phyloP scores from a whole-genome alignment of 139 green algal species.

The Chlorella sp. region DNA sequence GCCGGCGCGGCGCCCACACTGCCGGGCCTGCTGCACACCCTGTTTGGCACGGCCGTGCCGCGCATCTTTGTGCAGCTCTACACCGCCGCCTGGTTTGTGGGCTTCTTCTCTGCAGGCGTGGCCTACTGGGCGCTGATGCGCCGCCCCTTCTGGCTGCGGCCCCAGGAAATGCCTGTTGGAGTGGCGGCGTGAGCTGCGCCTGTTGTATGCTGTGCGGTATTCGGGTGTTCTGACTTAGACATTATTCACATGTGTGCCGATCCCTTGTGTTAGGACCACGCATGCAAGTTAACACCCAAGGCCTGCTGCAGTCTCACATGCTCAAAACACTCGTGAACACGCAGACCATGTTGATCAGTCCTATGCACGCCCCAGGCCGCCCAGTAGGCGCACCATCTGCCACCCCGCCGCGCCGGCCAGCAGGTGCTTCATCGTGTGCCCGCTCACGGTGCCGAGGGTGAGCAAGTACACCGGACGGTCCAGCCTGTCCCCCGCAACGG shows the following conservation, averaged over 20 bases:
- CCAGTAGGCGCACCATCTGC: neutral
- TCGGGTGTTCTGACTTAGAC: too few relatives aligned
- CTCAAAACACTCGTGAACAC: too few relatives aligned
- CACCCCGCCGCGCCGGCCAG: neutral
- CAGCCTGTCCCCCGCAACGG: neutral
- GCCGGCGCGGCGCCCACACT: neutral
- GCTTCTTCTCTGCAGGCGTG: neutral
- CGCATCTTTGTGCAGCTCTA: neutral
- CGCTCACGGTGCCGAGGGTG: neutral
- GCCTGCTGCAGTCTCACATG: too few relatives aligned
- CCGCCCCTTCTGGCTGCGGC: slow-evolving; percentile 1
- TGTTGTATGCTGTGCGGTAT: neutral
- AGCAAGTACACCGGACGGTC: neutral
- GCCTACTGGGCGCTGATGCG: neutral
- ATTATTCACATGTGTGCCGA: too few relatives aligned
- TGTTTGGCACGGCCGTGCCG: neutral
- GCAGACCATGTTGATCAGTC: too few relatives aligned
- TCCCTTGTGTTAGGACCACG: too few relatives aligned
- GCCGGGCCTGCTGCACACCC: slow-evolving; percentile 15
- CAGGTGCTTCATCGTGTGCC: slow-evolving; percentile 17
- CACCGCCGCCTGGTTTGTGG: neutral
- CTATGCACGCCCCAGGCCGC: too few relatives aligned
- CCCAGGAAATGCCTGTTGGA: neutral
- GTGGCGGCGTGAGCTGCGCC: slow-evolving; percentile 27
- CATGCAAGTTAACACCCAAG: too few relatives aligned